Evolutionary conservation across 2,329 filamentous ascomycete species (phyloP).

Genomic region (Diplodia intermedia): DNA sequence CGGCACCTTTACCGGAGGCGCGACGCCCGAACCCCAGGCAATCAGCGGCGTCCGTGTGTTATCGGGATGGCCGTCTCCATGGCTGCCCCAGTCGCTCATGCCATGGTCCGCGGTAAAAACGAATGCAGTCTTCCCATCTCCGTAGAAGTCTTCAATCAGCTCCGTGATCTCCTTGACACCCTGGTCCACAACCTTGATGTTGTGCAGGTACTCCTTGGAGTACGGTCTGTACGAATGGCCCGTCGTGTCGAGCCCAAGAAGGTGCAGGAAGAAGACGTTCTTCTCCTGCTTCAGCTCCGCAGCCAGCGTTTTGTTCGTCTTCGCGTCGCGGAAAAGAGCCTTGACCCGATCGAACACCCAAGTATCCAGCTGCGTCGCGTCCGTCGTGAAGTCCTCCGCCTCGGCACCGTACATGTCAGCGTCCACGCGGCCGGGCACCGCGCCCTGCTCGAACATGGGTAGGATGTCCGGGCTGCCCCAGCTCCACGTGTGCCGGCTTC

Average conservation of each 20-base stretch:
- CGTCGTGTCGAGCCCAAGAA: constrained; percentile 89
- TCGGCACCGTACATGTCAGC: constrained; percentile 85
- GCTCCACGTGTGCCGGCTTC: constrained; percentile 96
- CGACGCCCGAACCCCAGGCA: constrained; percentile 90
- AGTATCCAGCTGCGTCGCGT: constrained; percentile 80
- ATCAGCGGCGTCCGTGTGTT: constrained; percentile 95
- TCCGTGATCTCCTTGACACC: constrained; percentile 85
- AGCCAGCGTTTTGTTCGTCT: constrained; percentile 76
- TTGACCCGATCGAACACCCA: constrained; percentile 98
- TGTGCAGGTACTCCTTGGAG: constrained; percentile 92
- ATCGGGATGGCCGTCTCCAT: constrained; percentile 95
- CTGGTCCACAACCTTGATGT: constrained; percentile 91
- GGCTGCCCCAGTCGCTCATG: constrained; percentile 99
- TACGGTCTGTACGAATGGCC: constrained; percentile 89
- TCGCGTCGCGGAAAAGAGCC: constrained; percentile 80
- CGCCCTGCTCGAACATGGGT: constrained; percentile 96
- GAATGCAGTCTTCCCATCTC: constrained; percentile 82
- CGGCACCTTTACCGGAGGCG: constrained; percentile 68
- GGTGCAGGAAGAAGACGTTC: constrained; percentile 91
- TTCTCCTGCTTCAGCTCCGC: constrained; percentile 79
- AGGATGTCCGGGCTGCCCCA: constrained; percentile 98
- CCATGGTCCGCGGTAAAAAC: constrained; percentile 98
- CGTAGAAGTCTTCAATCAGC: constrained; percentile 85
- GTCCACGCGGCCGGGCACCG: constrained; percentile 83
- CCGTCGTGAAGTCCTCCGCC: constrained; percentile 85